Conservation (phyloP, 805 yeast species). For the Scheffersomyces ergatensis region DNA sequence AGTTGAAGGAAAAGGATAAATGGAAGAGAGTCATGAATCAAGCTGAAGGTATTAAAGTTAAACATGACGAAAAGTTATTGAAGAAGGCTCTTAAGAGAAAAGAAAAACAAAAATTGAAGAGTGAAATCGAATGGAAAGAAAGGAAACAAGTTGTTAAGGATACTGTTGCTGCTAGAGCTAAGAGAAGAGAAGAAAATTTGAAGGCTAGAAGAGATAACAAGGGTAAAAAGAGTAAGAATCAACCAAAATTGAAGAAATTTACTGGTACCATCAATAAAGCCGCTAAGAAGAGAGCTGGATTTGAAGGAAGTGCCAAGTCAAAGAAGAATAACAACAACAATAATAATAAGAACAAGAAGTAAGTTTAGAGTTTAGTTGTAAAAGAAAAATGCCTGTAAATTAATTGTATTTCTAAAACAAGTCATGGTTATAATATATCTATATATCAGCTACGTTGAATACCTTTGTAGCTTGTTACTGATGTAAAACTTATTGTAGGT, state of each 20-base stretch:
- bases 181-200: slow-evolving; percentile 90
- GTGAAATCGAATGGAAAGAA: slow-evolving; percentile 90
- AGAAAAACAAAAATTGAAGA: slow-evolving; percentile 77
- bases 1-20: slow-evolving; percentile 65
- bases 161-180: slow-evolving; percentile 68
- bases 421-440: too few species aligned
- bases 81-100: slow-evolving; percentile 83
- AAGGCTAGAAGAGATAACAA: slow-evolving; percentile 82
- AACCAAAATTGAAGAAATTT: slow-evolving; percentile 65
- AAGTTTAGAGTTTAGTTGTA: too few species aligned
- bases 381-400: too few species aligned
- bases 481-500: too few species aligned
- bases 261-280: slow-evolving; percentile 51
- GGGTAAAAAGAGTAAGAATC: slow-evolving; percentile 75
- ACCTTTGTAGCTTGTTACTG: too few species aligned
- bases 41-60: slow-evolving; percentile 84
- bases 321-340: too few species aligned
- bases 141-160: slow-evolving; percentile 78
- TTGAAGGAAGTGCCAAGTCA: slow-evolving; percentile 68
- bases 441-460: too few species aligned
- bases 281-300: slow-evolving; percentile 72
- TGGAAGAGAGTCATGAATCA: slow-evolving; percentile 85
- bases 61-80: slow-evolving; percentile 86
- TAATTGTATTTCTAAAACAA: too few species aligned
- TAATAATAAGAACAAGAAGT: slow-evolving; percentile 20